Evolutionary conservation across 2,329 filamentous ascomycete genomes (phyloP).

Genomic region (Epichloe gansuensis): DNA sequence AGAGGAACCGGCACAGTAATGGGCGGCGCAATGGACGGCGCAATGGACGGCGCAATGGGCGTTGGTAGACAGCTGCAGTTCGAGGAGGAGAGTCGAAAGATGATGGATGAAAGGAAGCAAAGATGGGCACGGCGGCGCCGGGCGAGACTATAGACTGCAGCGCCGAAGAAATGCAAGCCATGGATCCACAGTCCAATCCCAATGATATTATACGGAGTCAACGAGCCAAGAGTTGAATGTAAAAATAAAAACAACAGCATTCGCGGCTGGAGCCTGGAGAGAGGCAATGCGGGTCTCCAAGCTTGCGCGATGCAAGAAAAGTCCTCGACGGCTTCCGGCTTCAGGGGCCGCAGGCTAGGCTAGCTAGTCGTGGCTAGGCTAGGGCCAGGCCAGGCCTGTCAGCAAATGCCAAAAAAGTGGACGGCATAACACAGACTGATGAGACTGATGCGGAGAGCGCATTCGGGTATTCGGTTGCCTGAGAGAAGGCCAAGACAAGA

Average conservation of each 20-base stretch:
- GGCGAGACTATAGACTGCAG: constrained; percentile 1
- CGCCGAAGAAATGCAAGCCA: not conserved
- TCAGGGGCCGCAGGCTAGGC: not conserved
- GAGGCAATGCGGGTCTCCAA: not conserved
- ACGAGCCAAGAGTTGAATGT: not conserved
- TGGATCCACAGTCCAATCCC: not conserved
- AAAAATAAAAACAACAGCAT: too few species aligned
- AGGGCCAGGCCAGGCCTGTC: not conserved
- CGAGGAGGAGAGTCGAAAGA: not conserved
- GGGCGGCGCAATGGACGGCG: not conserved
- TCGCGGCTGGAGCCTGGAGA: not conserved
- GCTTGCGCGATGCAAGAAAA: too few species aligned
- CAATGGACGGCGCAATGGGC: not conserved
- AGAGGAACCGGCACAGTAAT: not conserved
- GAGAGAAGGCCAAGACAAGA: not conserved
- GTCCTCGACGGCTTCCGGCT: not conserved
- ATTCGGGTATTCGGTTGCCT: too few species aligned
- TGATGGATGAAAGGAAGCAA: constrained; percentile 10
- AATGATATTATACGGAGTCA: not conserved
- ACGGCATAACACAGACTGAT: not conserved
- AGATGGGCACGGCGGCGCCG: constrained; percentile 7
- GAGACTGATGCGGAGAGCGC: too few species aligned
- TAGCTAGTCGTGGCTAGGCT: too few species aligned
- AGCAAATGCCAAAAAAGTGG: not conserved
- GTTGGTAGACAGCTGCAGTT: not conserved